A percentile compares a stretch with the other conserved stretches of the same genome.
Evolutionary conservation across 192 early-diverging fungal genomes (phyloP).

Genomic region (Coemansia sp.): DNA sequence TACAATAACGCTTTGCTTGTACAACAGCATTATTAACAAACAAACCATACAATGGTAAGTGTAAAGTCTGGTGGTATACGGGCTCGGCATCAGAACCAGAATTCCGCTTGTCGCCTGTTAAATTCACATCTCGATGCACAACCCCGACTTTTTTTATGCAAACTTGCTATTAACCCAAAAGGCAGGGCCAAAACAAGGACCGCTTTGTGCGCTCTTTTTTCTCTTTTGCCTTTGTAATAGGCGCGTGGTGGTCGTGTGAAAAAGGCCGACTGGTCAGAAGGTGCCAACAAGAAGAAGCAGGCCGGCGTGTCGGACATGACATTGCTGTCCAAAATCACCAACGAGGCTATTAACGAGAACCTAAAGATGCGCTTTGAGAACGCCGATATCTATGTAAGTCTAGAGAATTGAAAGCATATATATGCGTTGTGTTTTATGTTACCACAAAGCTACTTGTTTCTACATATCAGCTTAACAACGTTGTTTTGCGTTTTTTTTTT

Average conservation of each 20-base stretch:
- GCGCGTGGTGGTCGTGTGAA: slow-evolving; percentile 46
- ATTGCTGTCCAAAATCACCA: slow-evolving; percentile 88
- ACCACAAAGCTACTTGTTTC: too few species aligned
- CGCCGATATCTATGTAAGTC: slow-evolving; percentile 85
- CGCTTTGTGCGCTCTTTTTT: background rate
- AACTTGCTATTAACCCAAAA: background rate
- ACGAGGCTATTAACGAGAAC: slow-evolving; percentile 95
- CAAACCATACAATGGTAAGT: slow-evolving; percentile 25
- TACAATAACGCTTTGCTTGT: too few species aligned
- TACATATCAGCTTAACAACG: too few species aligned
- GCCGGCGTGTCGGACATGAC: slow-evolving; percentile 89
- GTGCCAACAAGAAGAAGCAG: slow-evolving; percentile 70
- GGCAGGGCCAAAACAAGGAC: background rate
- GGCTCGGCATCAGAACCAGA: background rate
- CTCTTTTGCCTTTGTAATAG: slow-evolving; percentile 14
- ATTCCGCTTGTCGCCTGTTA: background rate
- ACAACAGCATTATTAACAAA: too few species aligned
- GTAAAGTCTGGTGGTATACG: too few species aligned
- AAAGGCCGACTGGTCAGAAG: slow-evolving; percentile 77
- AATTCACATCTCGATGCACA: too few species aligned
- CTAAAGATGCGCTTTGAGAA: slow-evolving; percentile 85
- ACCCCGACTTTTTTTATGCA: background rate
- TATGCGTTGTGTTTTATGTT: background rate
- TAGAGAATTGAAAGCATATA: too few species aligned
- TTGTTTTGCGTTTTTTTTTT: too few species aligned